Percentiles rank a stretch among this genome's conserved stretches.
Conservation (phyloP, 1,284 basidiomycete species). For the Rhodotorula sp. region DNA sequence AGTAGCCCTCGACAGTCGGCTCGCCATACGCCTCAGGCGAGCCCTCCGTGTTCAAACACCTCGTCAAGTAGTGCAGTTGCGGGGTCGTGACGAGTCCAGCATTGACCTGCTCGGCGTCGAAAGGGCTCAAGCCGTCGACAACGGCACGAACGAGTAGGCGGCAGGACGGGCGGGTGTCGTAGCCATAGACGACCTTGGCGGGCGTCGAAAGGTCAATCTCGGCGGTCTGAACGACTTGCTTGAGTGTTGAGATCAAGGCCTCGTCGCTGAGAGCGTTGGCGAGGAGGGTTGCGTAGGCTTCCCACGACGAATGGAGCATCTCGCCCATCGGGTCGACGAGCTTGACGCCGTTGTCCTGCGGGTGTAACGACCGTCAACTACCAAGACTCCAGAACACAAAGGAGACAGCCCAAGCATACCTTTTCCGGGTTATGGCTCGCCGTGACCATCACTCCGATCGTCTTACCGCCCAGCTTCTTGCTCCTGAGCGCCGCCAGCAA, state of each 20-base stretch:
- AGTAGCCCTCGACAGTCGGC: conserved; percentile 83
- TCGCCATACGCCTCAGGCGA: conserved; percentile 73
- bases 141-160: conserved; percentile 76
- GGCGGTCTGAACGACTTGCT: conserved; percentile 62
- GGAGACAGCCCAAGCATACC: conserved; percentile 54
- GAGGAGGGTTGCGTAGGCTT: conserved; percentile 79
- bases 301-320: conserved; percentile 97
- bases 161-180: conserved; percentile 91
- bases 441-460: conserved; percentile 97
- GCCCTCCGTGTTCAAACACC: conserved; percentile 80
- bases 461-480: conserved; percentile 82
- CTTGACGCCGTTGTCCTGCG: conserved; percentile 96
- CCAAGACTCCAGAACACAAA: not conserved
- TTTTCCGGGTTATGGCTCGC: conserved; percentile 97
- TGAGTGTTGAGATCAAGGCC: conserved; percentile 68
- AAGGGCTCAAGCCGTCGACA: conserved; percentile 74
- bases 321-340: conserved; percentile 97
- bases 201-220: conserved; percentile 78
- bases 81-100: conserved; percentile 88
- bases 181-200: conserved; percentile 80
- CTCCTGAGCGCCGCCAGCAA: conserved; percentile 86
- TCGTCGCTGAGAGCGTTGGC: conserved; percentile 78
- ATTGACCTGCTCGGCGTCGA: conserved; percentile 57
- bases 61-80: conserved; percentile 91
- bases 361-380: not conserved